A percentile compares a stretch with the other conserved stretches of the same genome.
Conservation (phyloP, 2,329 filamentous ascomycete species). For the Ophiocordyceps camponoti-saundersi region DNA sequence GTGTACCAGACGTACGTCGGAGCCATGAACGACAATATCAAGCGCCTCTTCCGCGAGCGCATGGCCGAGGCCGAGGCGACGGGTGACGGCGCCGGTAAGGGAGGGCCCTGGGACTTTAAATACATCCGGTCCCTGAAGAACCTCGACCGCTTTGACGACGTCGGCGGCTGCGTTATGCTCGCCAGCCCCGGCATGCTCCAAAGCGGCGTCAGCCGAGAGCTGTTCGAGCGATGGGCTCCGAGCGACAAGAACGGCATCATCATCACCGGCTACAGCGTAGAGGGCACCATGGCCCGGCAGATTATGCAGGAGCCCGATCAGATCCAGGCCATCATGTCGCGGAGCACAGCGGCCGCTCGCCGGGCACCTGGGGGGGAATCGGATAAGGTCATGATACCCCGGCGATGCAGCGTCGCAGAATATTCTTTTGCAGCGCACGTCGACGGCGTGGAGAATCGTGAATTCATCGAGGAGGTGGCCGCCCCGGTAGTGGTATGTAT, state of each 20-base stretch:
- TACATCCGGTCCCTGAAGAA: conserved; percentile 85
- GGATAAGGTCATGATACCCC: conserved; percentile 83
- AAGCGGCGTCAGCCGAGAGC: conserved; percentile 81
- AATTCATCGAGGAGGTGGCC: conserved; percentile 88
- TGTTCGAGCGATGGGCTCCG: conserved; percentile 90
- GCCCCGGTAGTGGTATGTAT: conserved; percentile 81
- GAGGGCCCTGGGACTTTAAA: conserved; percentile 91
- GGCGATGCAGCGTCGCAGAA: conserved; percentile 84
- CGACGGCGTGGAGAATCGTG: conserved; percentile 85
- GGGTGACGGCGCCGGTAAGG: conserved; percentile 57
- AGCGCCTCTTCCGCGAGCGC: conserved; percentile 77
- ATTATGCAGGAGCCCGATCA: conserved; percentile 90
- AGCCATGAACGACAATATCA: conserved; percentile 99
- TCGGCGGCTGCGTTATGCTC: conserved; percentile 92
- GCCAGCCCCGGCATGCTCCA: conserved; percentile 97
- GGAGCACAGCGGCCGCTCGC: conserved; percentile 45
- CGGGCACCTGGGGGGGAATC: conserved; percentile 47
- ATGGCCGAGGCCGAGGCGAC: conserved; percentile 80
- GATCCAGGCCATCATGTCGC: conserved; percentile 85
- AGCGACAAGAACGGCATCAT: conserved; percentile 96
- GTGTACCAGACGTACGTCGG: conserved; percentile 97
- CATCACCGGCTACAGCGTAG: conserved; percentile 95
- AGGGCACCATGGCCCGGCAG: conserved; percentile 94
- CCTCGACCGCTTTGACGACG: conserved; percentile 88
- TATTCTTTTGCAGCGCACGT: conserved; percentile 95